These are phyloP conservation scores for Scheffersomyces stambukii DNA, from an alignment of 1,139 yeast species.

Conservation along the genomic window DNA sequence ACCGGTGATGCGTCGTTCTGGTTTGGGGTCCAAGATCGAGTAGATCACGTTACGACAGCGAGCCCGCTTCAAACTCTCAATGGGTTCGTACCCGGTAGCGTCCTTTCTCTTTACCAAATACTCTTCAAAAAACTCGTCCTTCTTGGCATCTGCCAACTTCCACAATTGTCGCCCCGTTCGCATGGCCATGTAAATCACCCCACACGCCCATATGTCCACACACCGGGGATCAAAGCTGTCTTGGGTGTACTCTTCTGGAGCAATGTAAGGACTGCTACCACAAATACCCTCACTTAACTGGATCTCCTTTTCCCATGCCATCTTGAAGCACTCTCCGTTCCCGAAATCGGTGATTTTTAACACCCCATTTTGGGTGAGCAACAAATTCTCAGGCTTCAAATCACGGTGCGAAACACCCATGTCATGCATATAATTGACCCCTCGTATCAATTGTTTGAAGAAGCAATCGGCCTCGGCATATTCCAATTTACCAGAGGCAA, in stretches of 20 bases:
- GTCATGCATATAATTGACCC: conserved; percentile 93
- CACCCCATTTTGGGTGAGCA: conserved; percentile 74
- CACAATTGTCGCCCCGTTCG: conserved; percentile 92
- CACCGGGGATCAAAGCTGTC: conserved; percentile 84
- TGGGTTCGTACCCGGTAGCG: conserved; percentile 85
- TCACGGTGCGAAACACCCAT: conserved; percentile 98
- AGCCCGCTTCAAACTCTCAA: conserved; percentile 75
- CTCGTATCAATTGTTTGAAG: conserved; percentile 85
- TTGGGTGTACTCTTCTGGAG: conserved; percentile 86
- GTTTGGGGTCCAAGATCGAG: conserved; percentile 87
- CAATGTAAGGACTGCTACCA: conserved; percentile 90
- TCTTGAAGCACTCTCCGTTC: conserved; percentile 88
- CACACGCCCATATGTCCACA: conserved; percentile 96
- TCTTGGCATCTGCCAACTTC: conserved; percentile 72
- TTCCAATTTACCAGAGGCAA: conserved; percentile 80
- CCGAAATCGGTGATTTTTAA: conserved; percentile 94
- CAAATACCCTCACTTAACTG: conserved; percentile 83
- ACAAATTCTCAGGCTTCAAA: conserved; percentile 86
- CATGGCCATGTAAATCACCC: conserved; percentile 98
- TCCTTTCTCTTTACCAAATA: conserved; percentile 75
- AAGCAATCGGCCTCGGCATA: conserved; percentile 91
- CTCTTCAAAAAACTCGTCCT: conserved; percentile 74
- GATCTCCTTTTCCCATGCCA: conserved; percentile 94
- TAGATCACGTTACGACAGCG: conserved; percentile 89
- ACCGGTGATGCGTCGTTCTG: conserved; percentile 81